These are phyloP conservation scores for Penicillium olsonii DNA, from an alignment of 2,329 filamentous ascomycete species.

Conservation along the genomic window DNA sequence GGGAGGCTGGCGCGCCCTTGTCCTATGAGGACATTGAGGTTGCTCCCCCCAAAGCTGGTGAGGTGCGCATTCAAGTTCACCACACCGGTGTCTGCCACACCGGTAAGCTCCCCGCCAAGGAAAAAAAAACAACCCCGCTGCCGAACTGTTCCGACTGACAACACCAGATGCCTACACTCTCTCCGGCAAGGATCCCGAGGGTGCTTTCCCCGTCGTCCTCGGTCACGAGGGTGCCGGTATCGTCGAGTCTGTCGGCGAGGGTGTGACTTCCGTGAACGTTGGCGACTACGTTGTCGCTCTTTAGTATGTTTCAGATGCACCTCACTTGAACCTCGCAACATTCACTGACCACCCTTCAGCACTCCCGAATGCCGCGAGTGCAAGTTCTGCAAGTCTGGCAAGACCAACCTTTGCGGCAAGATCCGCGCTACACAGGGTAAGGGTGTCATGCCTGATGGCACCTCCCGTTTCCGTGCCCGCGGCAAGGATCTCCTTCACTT, in stretches of 20 bases:
- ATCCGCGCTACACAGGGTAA: slow-evolving; percentile 95
- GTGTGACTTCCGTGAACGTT: slow-evolving; percentile 89
- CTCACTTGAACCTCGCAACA: background rate
- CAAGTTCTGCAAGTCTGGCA: slow-evolving; percentile 99
- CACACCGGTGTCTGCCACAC: slow-evolving; percentile 99
- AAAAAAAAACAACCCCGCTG: background rate
- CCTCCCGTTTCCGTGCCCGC: slow-evolving; percentile 89
- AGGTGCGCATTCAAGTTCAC: slow-evolving; percentile 95
- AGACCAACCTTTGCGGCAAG: slow-evolving; percentile 99
- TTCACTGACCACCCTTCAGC: slow-evolving; percentile 50
- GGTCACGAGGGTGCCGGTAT: slow-evolving; percentile 91
- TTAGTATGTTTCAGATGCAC: slow-evolving; percentile 60
- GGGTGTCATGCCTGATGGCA: slow-evolving; percentile 97
- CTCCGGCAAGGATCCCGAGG: slow-evolving; percentile 95
- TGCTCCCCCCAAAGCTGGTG: slow-evolving; percentile 80
- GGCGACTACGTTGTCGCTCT: slow-evolving; percentile 90
- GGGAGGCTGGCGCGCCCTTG: slow-evolving; percentile 91
- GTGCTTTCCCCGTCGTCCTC: slow-evolving; percentile 84
- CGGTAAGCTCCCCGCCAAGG: slow-evolving; percentile 55
- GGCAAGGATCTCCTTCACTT: slow-evolving; percentile 96
- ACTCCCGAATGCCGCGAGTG: slow-evolving; percentile 96
- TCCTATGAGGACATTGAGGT: slow-evolving; percentile 92
- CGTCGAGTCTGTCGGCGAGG: slow-evolving; percentile 91
- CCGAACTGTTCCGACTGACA: slow-evolving; percentile 3
- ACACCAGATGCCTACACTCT: slow-evolving; percentile 82